Conservation (phyloP, 1,284 basidiomycete genomes). For the Ceratobasidium sp. region DNA sequence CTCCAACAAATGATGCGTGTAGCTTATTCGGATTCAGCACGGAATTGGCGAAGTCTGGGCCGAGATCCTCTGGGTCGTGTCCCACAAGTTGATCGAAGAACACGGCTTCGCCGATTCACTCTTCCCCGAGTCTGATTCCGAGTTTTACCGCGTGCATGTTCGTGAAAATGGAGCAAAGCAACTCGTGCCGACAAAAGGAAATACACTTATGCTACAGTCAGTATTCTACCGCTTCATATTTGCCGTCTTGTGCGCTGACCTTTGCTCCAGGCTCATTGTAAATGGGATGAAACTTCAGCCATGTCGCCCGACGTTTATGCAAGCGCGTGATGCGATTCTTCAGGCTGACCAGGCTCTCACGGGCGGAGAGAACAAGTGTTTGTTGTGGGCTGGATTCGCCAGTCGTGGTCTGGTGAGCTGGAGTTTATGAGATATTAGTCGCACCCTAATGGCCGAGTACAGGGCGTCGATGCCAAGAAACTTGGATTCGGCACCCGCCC, state of each 20-base stretch:
- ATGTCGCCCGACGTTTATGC: conserved; percentile 87
- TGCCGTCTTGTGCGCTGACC: not conserved
- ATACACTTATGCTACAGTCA: conserved; percentile 63
- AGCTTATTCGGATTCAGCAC: conserved; percentile 52
- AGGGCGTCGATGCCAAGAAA: conserved; percentile 41
- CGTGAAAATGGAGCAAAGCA: conserved; percentile 54
- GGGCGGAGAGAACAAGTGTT: conserved; percentile 91
- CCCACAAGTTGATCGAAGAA: conserved; percentile 59
- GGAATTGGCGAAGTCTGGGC: conserved; percentile 67
- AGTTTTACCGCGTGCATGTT: conserved; percentile 58
- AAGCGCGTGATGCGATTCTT: conserved; percentile 92
- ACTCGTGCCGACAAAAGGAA: conserved; percentile 64
- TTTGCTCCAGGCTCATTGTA: conserved; percentile 60
- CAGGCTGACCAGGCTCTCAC: conserved; percentile 91
- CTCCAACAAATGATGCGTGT: not conserved
- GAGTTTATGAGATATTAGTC: not conserved
- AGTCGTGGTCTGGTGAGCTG: conserved; percentile 72
- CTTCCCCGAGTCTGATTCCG: conserved; percentile 57
- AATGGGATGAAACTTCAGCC: conserved; percentile 68
- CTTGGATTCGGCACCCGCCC: conserved; percentile 1
- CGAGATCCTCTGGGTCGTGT: conserved; percentile 63
- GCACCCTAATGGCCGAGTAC: not conserved
- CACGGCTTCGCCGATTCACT: conserved; percentile 62
- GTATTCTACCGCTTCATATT: not conserved
- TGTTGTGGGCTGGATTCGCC: conserved; percentile 90